Evolutionary conservation across 768 basidiomycete species (phyloP).

Genomic region (Russula griseocarnosa): DNA sequence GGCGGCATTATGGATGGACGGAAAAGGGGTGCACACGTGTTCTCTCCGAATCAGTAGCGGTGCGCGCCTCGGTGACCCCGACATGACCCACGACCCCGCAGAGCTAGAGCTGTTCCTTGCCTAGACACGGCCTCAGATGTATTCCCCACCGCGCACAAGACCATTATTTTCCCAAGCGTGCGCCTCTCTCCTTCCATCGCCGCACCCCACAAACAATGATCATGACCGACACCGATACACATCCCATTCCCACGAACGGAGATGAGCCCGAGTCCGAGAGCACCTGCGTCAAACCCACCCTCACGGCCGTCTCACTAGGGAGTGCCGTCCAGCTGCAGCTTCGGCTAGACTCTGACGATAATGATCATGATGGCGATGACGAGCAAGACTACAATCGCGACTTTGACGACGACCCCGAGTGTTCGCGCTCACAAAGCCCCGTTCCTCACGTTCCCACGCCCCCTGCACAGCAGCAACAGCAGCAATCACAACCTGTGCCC

Average conservation of each 20-base stretch:
- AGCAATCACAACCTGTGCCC: not conserved
- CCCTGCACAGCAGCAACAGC: not conserved
- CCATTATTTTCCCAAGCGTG: not conserved
- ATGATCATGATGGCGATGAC: conserved; percentile 20
- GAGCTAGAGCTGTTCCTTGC: not conserved
- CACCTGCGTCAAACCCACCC: not conserved
- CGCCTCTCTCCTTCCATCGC: not conserved
- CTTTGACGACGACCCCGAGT: not conserved
- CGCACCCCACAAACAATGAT: conserved; percentile 7
- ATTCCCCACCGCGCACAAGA: not conserved
- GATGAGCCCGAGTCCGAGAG: not conserved
- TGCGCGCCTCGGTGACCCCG: not conserved
- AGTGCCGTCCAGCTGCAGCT: not conserved
- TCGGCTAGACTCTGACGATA: not conserved
- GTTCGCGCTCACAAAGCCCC: not conserved
- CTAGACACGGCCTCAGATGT: not conserved
- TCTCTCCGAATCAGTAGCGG: not conserved
- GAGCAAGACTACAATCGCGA: conserved; percentile 8
- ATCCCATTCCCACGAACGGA: not conserved
- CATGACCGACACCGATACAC: not conserved
- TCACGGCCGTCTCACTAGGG: not conserved
- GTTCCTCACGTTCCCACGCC: not conserved
- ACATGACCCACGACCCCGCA: not conserved
- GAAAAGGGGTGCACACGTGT: conserved; percentile 13
- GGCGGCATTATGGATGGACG: conserved; percentile 5